Evolutionary conservation across 192 early-diverging fungal genomes (phyloP), one percentile per base, ranked within the genome.

Genomic region (Podila verticillata): DNA sequence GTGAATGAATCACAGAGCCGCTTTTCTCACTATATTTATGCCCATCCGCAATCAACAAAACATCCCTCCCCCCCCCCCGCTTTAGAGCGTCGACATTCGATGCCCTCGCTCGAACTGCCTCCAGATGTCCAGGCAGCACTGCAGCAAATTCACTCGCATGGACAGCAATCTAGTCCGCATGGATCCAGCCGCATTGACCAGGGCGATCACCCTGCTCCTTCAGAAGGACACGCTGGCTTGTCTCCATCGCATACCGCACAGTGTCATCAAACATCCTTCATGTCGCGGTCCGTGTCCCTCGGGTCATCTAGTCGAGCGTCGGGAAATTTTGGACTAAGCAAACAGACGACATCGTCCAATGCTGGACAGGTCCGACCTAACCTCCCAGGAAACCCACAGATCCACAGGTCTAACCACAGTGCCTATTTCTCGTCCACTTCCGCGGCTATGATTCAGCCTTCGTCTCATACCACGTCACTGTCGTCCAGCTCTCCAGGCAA

Each of bases 71-170:
- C 15, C 44, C 44, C 15, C 7, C 44, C 15, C 24, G 36, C 26
- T 48, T 24, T 62, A 79, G 75, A 79, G 32, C 64, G 75, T n/a
- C 34, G 75, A 29, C 75, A 79, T 36, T 79, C 75, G 2, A 79
- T 79, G 75, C 75, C 75, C 3, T 71, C 75, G 12, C 60, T 79
- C 9, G 75, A 70, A 7, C 9, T 71, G 20, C 58, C 74, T 17
- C 39, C 63, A 24, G 70, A 54, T n/a, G 44, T 39, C 8, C 74
- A 70, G 9, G 63, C 47, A 12, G 74, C 63, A 24, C 22, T 56
- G 64, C 68, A 57, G 58, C 59, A 28, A 36, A 31, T 20, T 1
- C 66, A 47, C 34, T 30, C 31, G n/a, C 31, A 29, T 29, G 28
- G 28, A 28, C 31, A 32, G 17, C 31, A 29, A 3, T 15, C 17